phyloP scores from a whole-genome alignment of 202 grass and related monocot species.

The Bolboschoenoplectus hybrid region DNA sequence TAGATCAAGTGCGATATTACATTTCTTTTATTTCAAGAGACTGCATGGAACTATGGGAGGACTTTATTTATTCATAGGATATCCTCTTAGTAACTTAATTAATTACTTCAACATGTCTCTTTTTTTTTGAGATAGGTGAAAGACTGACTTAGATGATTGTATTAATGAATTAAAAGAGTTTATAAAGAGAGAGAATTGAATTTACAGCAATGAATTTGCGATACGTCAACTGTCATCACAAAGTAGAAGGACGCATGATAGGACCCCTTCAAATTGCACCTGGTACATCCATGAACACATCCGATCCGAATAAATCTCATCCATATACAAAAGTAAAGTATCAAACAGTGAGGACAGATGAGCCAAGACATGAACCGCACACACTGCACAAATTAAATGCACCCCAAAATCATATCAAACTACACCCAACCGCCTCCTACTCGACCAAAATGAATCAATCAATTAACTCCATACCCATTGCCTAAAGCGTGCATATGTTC shows the following conservation, averaged over 20 bases:
- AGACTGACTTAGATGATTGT: no score
- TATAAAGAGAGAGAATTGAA: no score
- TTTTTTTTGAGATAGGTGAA: no score
- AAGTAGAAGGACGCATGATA: not conserved
- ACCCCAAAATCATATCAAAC: constrained; percentile 21
- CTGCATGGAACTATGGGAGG: no score
- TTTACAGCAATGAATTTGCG: not conserved
- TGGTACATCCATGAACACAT: not conserved
- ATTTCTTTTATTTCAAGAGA: no score
- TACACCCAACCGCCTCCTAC: constrained; percentile 30
- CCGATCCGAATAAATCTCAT: not conserved
- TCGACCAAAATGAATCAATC: constrained; percentile 23
- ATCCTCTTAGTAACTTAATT: no score
- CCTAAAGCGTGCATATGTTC: not conserved
- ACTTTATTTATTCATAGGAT: no score
- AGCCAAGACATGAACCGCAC: constrained; percentile 29
- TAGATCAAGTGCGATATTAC: no score
- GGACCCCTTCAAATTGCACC: not conserved
- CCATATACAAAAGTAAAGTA: not conserved
- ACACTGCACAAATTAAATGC: constrained; percentile 18
- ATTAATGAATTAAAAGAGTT: no score
- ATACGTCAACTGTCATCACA: not conserved
- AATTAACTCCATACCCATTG: not conserved
- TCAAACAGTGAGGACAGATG: not conserved
- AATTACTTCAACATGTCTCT: no score